Percentiles rank a stretch among this genome's conserved stretches.
Evolutionary conservation across 1,284 basidiomycete genomes (phyloP).

Genomic region (Cutaneotrichosporon dermatis): DNA sequence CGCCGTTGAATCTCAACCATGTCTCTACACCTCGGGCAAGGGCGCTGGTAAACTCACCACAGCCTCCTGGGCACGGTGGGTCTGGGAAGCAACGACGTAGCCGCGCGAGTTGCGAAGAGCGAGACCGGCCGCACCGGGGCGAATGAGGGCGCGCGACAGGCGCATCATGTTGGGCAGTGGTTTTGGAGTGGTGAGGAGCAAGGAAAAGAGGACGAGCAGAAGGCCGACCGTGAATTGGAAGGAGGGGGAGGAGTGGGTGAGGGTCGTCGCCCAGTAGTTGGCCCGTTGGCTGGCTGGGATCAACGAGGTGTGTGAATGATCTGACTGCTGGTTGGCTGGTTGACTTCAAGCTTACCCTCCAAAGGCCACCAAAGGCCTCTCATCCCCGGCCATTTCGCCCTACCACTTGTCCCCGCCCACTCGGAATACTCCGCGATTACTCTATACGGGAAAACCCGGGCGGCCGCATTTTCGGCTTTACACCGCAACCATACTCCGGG

Average conservation of each 20-base stretch:
- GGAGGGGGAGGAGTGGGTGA: neutral
- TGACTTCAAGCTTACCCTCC: neutral
- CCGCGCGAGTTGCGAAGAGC: slow-evolving; percentile 22
- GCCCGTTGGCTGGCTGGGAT: neutral
- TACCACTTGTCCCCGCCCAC: no score
- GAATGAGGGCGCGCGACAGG: slow-evolving; percentile 24
- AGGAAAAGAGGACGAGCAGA: slow-evolving; percentile 7
- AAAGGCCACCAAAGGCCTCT: neutral
- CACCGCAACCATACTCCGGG: neutral
- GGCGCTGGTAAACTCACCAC: slow-evolving; percentile 31
- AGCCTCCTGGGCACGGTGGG: slow-evolving; percentile 44
- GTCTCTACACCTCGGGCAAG: neutral
- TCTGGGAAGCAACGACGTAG: slow-evolving; percentile 43
- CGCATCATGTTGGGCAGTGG: slow-evolving; percentile 27
- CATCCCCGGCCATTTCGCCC: neutral
- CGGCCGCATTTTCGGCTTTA: slow-evolving; percentile 3
- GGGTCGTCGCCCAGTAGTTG: neutral
- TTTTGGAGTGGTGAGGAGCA: slow-evolving; percentile 17
- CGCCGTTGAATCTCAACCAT: no score
- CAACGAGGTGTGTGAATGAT: slow-evolving; percentile 2
- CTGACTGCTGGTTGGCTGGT: slow-evolving; percentile 2
- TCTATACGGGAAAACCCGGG: neutral
- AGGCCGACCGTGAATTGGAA: neutral
- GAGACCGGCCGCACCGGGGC: slow-evolving; percentile 14
- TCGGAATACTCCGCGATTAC: neutral